These are phyloP conservation scores for Aspergillus pseudoglaucus DNA, from an alignment of 2,329 filamentous ascomycete species.

Conservation along the genomic window DNA sequence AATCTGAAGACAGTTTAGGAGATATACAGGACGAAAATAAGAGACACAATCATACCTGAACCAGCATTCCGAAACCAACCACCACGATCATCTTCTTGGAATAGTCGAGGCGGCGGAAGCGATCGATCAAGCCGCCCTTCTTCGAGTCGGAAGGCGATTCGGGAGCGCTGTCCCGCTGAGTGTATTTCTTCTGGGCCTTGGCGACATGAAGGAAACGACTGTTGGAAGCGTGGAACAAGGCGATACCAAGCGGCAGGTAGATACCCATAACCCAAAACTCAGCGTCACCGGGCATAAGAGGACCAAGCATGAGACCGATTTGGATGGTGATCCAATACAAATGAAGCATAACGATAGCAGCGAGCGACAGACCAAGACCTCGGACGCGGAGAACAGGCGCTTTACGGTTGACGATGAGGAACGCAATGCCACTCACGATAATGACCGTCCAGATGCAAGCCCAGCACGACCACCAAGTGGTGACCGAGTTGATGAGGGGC, in stretches of 20 bases:
- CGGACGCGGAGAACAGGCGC: slow-evolving; percentile 33
- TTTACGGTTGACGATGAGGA: slow-evolving; percentile 27
- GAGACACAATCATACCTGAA: slow-evolving; percentile 44
- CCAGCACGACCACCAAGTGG: slow-evolving; percentile 24
- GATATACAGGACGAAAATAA: background rate
- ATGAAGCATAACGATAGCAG: slow-evolving; percentile 33
- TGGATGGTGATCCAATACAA: slow-evolving; percentile 32
- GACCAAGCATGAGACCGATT: slow-evolving; percentile 29
- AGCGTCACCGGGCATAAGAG: slow-evolving; percentile 42
- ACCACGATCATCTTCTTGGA: slow-evolving; percentile 22
- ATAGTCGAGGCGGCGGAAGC: slow-evolving; percentile 21
- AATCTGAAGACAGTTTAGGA: slow-evolving; percentile 38
- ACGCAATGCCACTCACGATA: slow-evolving; percentile 23
- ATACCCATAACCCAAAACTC: slow-evolving; percentile 59
- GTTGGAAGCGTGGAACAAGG: slow-evolving; percentile 60
- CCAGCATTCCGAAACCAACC: slow-evolving; percentile 49
- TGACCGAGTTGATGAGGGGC: slow-evolving; percentile 15
- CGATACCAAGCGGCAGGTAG: slow-evolving; percentile 59
- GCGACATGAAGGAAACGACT: slow-evolving; percentile 55
- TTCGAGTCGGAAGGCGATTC: slow-evolving; percentile 5
- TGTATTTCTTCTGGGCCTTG: slow-evolving; percentile 46
- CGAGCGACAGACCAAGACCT: slow-evolving; percentile 31
- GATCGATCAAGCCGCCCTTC: slow-evolving; percentile 13
- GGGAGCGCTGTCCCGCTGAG: slow-evolving; percentile 11
- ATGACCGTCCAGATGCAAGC: slow-evolving; percentile 27